A percentile compares a stretch with the other conserved stretches of the same genome.
Evolutionary conservation across 345 rosid species (phyloP).

Genomic region (Orychophragmus violaceus): DNA sequence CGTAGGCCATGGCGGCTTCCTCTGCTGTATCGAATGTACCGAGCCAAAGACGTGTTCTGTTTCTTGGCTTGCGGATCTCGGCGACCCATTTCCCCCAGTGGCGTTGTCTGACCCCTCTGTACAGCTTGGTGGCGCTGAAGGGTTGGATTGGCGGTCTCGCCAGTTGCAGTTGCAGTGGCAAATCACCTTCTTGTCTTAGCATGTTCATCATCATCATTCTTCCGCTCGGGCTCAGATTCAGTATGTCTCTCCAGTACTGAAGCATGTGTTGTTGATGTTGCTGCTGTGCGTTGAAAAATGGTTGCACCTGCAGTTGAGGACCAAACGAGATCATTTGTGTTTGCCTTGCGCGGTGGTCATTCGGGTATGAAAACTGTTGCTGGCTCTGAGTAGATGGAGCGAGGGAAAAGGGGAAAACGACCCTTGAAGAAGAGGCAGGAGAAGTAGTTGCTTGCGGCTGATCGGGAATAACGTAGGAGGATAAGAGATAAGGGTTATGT

Average conservation of each 20-base stretch:
- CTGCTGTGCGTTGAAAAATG: constrained; percentile 23
- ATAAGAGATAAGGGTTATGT: constrained; percentile 26
- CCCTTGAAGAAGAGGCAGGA: constrained; percentile 35
- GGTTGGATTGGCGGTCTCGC: constrained; percentile 59
- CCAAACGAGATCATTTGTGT: constrained; percentile 71
- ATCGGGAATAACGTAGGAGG: constrained; percentile 16
- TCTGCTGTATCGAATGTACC: constrained; percentile 94
- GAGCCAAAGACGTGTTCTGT: constrained; percentile 89
- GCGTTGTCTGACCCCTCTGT: constrained; percentile 89
- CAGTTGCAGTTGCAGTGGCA: constrained; percentile 31
- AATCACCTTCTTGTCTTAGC: constrained; percentile 52
- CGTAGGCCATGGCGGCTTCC: constrained; percentile 90
- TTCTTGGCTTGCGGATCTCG: constrained; percentile 90
- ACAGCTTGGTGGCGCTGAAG: constrained; percentile 64
- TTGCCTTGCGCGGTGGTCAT: constrained; percentile 30
- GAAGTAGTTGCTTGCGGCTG: constrained; percentile 1
- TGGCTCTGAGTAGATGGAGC: constrained; percentile 39
- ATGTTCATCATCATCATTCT: constrained; percentile 70
- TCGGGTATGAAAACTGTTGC: constrained; percentile 33
- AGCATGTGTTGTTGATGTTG: constrained; percentile 56
- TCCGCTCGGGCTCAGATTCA: constrained; percentile 63
- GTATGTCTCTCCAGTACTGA: constrained; percentile 54
- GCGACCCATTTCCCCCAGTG: constrained; percentile 99
- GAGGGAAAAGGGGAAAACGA: constrained; percentile 48
- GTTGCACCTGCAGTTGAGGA: constrained; percentile 44